Conservation (phyloP, 1,284 basidiomycete genomes). For the Grifola frondosa region DNA sequence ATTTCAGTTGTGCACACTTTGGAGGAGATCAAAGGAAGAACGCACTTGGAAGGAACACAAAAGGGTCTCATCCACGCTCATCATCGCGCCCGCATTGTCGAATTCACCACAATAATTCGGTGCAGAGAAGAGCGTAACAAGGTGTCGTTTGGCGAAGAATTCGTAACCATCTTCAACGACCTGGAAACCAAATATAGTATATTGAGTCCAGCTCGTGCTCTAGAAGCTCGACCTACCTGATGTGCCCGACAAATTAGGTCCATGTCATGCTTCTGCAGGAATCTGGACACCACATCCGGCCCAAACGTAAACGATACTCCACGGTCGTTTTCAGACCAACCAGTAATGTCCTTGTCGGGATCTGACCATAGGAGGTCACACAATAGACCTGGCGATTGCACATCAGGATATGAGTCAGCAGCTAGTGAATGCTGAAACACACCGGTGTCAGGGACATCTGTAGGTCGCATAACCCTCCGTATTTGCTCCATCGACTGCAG, state of each 20-base stretch:
- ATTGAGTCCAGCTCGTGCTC: background rate
- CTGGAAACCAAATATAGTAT: conserved; percentile 36
- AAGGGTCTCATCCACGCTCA: conserved; percentile 98
- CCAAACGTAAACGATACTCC: conserved; percentile 99
- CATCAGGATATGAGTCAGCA: background rate
- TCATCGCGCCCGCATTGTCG: conserved; percentile 99
- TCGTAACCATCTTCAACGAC: conserved; percentile 99
- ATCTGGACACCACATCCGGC: conserved; percentile 95
- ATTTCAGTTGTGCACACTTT: background rate
- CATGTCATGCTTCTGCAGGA: conserved; percentile 99
- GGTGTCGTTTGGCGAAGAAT: conserved; percentile 97
- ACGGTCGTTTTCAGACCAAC: conserved; percentile 99
- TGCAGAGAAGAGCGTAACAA: conserved; percentile 97
- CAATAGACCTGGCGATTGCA: conserved; percentile 65
- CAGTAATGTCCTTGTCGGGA: conserved; percentile 99
- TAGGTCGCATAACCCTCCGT: conserved; percentile 97
- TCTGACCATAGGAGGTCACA: conserved; percentile 99
- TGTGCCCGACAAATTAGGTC: conserved; percentile 98
- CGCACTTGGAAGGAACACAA: conserved; percentile 97
- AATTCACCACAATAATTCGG: conserved; percentile 99
- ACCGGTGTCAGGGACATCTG: conserved; percentile 99
- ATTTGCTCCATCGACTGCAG: conserved; percentile 99
- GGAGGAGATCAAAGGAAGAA: conserved; percentile 8
- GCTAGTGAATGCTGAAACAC: conserved; percentile 26
- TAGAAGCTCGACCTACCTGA: conserved; percentile 59